phyloP scores from a whole-genome alignment of 2,329 filamentous ascomycete genomes.

The Blastomyces emzantsi region DNA sequence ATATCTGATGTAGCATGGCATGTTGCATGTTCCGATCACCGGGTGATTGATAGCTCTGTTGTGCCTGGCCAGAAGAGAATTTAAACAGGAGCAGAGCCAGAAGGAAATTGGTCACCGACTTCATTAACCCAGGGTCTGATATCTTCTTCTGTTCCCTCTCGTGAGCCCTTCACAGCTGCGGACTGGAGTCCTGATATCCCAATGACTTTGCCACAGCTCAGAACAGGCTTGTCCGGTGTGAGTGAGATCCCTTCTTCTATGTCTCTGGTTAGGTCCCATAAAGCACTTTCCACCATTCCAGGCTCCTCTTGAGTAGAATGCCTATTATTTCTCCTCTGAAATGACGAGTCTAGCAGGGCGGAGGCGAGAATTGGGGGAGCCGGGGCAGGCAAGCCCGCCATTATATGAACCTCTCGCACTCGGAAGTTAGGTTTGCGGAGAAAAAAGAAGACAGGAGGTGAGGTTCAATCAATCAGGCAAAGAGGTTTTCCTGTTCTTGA shows the following conservation, averaged over 20 bases:
- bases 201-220: constrained; percentile 13
- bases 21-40: neutral
- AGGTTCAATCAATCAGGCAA: neutral
- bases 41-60: neutral
- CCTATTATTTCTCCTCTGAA: neutral
- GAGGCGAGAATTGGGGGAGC: constrained; percentile 15
- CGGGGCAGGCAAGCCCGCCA: neutral
- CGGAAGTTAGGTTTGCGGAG: neutral
- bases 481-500: neutral
- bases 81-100: neutral
- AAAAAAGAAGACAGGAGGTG: neutral
- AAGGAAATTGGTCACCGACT: neutral
- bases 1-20: neutral
- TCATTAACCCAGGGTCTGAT: constrained; percentile 7
- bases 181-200: constrained; percentile 13
- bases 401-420: neutral
- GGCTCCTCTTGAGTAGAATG: neutral
- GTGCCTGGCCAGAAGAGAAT: neutral
- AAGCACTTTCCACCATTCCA: neutral
- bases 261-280: constrained; percentile 9
- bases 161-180: neutral
- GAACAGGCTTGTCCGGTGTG: constrained; percentile 9
- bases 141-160: constrained; percentile 4
- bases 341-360: constrained; percentile 8
- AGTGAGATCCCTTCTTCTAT: constrained; percentile 9